Evolutionary conservation across 2,329 filamentous ascomycete species (phyloP), one percentile per base, ranked within the genome.

Genomic region (Calonectria henricotiae): DNA sequence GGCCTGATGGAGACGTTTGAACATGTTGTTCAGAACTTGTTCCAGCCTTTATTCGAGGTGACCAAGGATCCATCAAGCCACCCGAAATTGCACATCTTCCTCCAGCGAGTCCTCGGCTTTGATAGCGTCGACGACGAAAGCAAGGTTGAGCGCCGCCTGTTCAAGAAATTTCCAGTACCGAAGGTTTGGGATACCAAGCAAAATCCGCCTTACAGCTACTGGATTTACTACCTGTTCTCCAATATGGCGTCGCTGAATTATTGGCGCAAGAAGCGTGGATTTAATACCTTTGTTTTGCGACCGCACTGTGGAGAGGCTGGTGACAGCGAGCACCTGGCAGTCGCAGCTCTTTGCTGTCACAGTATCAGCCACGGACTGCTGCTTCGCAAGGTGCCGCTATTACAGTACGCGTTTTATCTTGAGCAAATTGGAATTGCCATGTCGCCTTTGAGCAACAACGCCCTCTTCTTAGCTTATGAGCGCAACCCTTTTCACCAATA

Each of bases 371-470:
- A 99, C 80, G 96, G 96, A 23, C 89, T 99, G 65, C 85, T 98
- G 65, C 88, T 99, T 44, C 92, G 96, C 72, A 99, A 99, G 81
- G 95, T 98, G 3, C 96, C 96, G 2, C 85, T 99, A 70, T 85
- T 99, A 66, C 96, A 99, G 82, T 99, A 99, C 82, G 91, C 98
- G 62, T 99, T 98, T 85, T 99, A 99, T 78, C 90, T 99, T 23
- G 95, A 99, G 79, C 96, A 98, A 80, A 98, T 99, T 72, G 96
- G 96, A 68, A 96, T 99, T 73, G 96, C 96, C 71, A 99, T 99
- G 96, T 98, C 96, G n/a, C 96, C 96, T 2, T 88, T 99, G 54
- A 98, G 95, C 82, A 99, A 99, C 85, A 99, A 99, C 77, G 96
- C 96, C 0, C 85, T 99, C 37, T 99, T 99, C 84, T 85, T 99